Evolutionary conservation across 768 basidiomycete genomes (phyloP).

Genomic region (Russula brevipes): DNA sequence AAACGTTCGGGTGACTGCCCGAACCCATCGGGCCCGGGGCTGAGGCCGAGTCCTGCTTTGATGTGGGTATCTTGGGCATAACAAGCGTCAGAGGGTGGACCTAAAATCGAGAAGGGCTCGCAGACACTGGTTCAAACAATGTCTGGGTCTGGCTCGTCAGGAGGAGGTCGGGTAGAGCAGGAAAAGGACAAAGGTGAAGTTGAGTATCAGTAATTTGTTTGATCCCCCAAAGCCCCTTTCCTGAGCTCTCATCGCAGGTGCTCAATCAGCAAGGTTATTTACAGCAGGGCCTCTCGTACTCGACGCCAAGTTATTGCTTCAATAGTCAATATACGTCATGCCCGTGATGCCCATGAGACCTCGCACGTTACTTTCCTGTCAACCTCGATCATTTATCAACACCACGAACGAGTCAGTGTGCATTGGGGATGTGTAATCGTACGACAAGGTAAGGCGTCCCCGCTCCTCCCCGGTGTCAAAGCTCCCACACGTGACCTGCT

Average conservation of each 20-base stretch:
- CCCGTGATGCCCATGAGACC: neutral
- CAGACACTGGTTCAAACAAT: neutral
- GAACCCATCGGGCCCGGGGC: constrained; percentile 23
- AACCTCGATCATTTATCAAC: too few species aligned
- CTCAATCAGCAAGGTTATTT: neutral
- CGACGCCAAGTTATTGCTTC: neutral
- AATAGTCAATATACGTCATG: neutral
- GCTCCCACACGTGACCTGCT: too few species aligned
- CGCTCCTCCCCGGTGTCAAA: too few species aligned
- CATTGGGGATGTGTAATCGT: too few species aligned
- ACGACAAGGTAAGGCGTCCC: too few species aligned
- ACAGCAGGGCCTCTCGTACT: neutral
- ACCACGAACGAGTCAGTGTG: too few species aligned
- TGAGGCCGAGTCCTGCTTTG: constrained; percentile 22
- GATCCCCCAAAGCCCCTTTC: neutral
- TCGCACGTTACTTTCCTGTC: neutral
- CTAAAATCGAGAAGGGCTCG: neutral
- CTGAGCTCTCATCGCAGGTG: constrained; percentile 14
- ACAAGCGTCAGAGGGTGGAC: neutral
- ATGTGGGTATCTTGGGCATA: constrained; percentile 21
- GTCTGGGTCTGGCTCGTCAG: neutral
- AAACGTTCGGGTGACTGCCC: constrained; percentile 23
- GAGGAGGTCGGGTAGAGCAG: neutral
- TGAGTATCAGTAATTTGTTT: neutral
- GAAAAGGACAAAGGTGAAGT: neutral